Base-by-base conservation (phyloP, 139 green algal genomes). In the Picochlorum sp. region DNA sequence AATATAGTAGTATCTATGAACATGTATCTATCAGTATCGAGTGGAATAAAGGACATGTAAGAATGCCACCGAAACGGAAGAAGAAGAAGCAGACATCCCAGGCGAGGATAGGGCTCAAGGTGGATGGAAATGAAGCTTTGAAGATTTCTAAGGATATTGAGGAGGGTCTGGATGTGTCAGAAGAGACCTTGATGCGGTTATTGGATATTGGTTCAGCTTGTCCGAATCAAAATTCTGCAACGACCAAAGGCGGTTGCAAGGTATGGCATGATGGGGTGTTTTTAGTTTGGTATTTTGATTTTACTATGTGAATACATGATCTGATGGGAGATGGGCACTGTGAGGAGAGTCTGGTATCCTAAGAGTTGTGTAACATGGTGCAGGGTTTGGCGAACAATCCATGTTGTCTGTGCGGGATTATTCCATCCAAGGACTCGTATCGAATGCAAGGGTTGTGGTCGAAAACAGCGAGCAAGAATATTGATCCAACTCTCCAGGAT, bases 401-500 rank as follows among this genome's bases (percentile, higher is more conserved):
- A 14, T 72, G 75, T 45, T 95, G 87, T 73, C 70, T 93, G 10
- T 86, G 78, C 65, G 73, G 70, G 44, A 65, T 91, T 28, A 57
- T 86, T 1, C 88, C 86, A 2, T 61, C 62, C 0, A 56, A 65
- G 8, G 74, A 71, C 5, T 66, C 60, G 13, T 83, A 55, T 57
- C 74, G 79, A 1, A 80, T 80, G 34, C 82, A 82, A 50, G 88
- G 88, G 0, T 65, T 95, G 21, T 95, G 87, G 87, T 71, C 85
- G 45, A 92, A 88, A 60, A 69, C 87, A 37, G 52, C 75, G 7
- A 63, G 74, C 7, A 51, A 57, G 4, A 57, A 84, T 15, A 49
- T 10, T 0, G 45, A 65, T 3, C 50, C 91, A n/a, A 83, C 82
- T 14, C 18, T 50, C 1, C 70, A 87, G 50, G 78, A 77, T 4